A percentile compares a stretch with the other conserved stretches of the same genome.
phyloP scores from a whole-genome alignment of 176 grass and related monocot species.

The Tuctoria greenei region DNA sequence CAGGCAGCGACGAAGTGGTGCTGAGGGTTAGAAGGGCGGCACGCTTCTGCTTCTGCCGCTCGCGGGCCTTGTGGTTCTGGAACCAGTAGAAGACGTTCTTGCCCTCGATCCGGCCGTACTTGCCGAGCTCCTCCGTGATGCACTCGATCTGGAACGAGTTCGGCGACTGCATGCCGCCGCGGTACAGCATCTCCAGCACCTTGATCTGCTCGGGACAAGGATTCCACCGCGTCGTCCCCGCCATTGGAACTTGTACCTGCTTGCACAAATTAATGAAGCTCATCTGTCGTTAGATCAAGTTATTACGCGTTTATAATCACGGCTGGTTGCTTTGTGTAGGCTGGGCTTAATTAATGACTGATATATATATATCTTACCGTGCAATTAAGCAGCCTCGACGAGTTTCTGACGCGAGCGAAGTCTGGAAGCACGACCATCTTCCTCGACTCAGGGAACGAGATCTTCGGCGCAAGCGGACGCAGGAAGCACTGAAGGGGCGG shows the following conservation, averaged over 20 bases:
- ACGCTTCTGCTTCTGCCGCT: conserved; percentile 96
- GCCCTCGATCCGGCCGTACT: conserved; percentile 77
- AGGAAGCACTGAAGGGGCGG: conserved; percentile 30
- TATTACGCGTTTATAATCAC: too few species aligned
- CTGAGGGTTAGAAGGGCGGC: conserved; percentile 69
- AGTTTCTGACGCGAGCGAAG: conserved; percentile 30
- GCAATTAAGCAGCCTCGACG: conserved; percentile 43
- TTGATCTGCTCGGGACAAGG: conserved; percentile 85
- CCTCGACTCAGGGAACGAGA: conserved; percentile 40
- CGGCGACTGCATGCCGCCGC: conserved; percentile 77
- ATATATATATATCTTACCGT: conserved; percentile 32
- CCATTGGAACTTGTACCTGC: conserved; percentile 51
- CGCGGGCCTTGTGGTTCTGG: conserved; percentile 95
- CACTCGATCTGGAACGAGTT: conserved; percentile 82
- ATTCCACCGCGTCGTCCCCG: conserved; percentile 79
- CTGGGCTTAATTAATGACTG: not conserved
- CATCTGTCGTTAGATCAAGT: not conserved
- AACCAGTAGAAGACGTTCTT: conserved; percentile 99
- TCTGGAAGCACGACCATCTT: conserved; percentile 27
- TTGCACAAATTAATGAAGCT: not conserved
- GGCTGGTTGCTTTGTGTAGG: not conserved
- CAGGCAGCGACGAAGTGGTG: conserved; percentile 11
- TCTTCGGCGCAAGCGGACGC: conserved; percentile 47
- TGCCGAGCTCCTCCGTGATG: conserved; percentile 78
- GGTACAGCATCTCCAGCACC: conserved; percentile 80